These are phyloP conservation scores for Termitomyces sp. DNA, from an alignment of 768 basidiomycete species.

Conservation along the genomic window DNA sequence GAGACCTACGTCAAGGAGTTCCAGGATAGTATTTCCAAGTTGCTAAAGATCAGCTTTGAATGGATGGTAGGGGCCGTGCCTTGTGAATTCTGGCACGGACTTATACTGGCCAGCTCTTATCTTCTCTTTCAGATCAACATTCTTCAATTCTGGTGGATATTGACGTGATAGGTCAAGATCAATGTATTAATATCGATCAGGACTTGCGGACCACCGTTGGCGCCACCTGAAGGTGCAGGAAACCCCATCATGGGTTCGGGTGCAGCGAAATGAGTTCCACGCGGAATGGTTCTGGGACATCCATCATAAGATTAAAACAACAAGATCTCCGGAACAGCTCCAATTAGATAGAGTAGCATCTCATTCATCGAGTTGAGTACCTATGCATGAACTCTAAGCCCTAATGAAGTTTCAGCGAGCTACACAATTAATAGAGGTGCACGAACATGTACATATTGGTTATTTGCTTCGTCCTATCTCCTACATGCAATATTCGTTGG, in stretches of 20 bases:
- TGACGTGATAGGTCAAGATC: neutral
- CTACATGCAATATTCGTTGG: neutral
- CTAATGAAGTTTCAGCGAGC: neutral
- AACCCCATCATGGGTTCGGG: neutral
- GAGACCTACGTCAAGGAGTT: neutral
- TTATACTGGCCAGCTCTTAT: neutral
- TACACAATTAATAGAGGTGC: neutral
- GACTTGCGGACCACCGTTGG: conserved; percentile 7
- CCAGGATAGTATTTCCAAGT: neutral
- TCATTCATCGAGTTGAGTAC: too few relatives aligned
- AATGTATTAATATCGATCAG: conserved; percentile 3
- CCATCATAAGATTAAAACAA: conserved; percentile 3
- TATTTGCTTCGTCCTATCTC: neutral
- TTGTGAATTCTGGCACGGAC: neutral
- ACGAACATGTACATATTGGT: neutral
- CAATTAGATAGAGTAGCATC: too few relatives aligned
- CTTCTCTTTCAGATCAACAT: neutral
- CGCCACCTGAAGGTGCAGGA: neutral
- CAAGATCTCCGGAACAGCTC: neutral
- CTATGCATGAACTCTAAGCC: conserved; percentile 6
- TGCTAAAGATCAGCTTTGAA: conserved; percentile 1
- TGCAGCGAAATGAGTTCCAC: neutral
- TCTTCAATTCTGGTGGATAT: neutral
- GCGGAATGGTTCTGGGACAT: neutral
- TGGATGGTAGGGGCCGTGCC: neutral